A percentile compares a stretch with the other conserved stretches of the same genome.
Evolutionary conservation across 2,329 filamentous ascomycete genomes (phyloP).

Genomic region (Claviceps digitariae): DNA sequence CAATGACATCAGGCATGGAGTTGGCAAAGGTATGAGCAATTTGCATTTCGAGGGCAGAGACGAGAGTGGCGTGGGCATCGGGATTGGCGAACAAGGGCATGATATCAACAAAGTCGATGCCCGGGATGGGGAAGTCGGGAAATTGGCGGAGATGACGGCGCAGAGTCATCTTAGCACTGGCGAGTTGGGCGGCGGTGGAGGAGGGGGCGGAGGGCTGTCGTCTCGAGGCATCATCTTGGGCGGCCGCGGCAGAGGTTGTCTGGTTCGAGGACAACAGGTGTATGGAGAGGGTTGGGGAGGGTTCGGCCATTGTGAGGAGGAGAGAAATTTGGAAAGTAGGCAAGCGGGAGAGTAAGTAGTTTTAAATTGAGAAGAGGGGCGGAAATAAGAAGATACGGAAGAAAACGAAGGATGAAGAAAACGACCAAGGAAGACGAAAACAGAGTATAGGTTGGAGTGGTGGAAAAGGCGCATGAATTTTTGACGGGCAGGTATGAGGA

Average conservation of each 20-base stretch:
- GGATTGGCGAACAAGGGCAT: slow-evolving; percentile 85
- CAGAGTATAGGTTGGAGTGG: too few species aligned
- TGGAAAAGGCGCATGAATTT: too few species aligned
- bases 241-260: slow-evolving; percentile 18
- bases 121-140: slow-evolving; percentile 80
- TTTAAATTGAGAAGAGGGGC: too few species aligned
- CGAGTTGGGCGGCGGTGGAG: slow-evolving; percentile 50
- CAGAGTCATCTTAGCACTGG: slow-evolving; percentile 58
- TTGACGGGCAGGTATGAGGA: too few species aligned
- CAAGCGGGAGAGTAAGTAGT: slow-evolving; percentile 8
- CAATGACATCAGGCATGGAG: slow-evolving; percentile 70
- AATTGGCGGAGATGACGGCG: slow-evolving; percentile 66
- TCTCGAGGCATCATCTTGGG: slow-evolving; percentile 44
- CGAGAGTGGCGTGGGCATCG: slow-evolving; percentile 57
- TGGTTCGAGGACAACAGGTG: slow-evolving; percentile 10
- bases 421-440: too few species aligned
- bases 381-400: too few species aligned
- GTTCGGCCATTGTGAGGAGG: slow-evolving; percentile 20
- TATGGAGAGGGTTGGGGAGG: slow-evolving; percentile 12
- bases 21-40: slow-evolving; percentile 48
- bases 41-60: slow-evolving; percentile 77
- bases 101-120: slow-evolving; percentile 96
- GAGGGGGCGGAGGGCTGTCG: slow-evolving; percentile 48
- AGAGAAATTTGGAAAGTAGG: neutral
- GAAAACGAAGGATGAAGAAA: too few species aligned